Evolutionary conservation across 148 eudicot genomes (phyloP), one percentile per base, ranked within the genome.

Genomic region (Limonium bicolor): DNA sequence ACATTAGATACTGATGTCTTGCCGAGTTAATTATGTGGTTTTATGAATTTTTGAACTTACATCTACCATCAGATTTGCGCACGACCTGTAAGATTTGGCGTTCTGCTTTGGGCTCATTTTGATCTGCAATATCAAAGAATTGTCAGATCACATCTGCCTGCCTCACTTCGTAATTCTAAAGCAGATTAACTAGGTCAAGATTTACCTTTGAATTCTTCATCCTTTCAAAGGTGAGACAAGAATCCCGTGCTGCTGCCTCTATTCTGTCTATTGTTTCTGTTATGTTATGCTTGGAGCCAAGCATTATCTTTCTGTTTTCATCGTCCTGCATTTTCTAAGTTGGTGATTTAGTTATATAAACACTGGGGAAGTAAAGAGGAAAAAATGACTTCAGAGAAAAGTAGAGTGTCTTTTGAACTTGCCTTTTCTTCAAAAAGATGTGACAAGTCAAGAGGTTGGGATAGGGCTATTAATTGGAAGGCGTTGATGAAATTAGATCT

Each of bases 381-480:
- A 20, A 21, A 24, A 11, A 4, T 26, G 35, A 8, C 37, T 20
- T 36, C 8, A 14, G 24, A 14, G 7, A 17, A 15, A 3, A 20
- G 23, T 19, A 46, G 11, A 25, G n/a, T 19, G 18, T 27, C 28
- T 20, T 24, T 10, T 12, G 41, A 19, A 41, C 67, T 56, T 67
- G 51, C 77, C 73, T 67, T 48, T 27, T 64, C 82, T 52, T 64
- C 66, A 23, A 76, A 76, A 32, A 71, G 24, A 24, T 71, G 53
- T 38, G 82, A 71, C 55, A 76, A 55, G 57, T 71, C 70, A 23
- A 76, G 73, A 50, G 61, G 74, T 2, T 59, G 58, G 0, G 74
- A 71, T 74, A 71, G 63, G 33, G 77, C 68, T 45, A 76, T 68
- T 7, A 71, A 56, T 56, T 67, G 68, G 55, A 76, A 76, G 54